phyloP scores from a whole-genome alignment of 805 yeast species.

The Yarrowia keelungensis region DNA sequence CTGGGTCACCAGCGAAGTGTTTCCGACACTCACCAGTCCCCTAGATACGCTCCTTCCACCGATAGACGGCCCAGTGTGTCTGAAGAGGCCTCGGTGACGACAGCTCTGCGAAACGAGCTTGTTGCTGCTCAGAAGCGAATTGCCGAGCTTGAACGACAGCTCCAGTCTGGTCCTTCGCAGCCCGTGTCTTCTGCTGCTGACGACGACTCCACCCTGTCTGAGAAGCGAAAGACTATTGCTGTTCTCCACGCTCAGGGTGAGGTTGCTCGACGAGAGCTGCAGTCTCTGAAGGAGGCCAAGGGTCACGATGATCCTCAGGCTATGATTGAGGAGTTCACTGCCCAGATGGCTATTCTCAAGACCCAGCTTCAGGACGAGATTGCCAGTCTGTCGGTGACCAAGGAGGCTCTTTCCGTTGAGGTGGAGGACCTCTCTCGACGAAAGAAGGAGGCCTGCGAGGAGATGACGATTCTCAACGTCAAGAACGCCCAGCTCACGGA shows the following conservation, averaged over 20 bases:
- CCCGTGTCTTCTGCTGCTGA: conserved; percentile 6
- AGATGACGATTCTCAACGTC: conserved; percentile 47
- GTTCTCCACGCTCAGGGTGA: conserved; percentile 49
- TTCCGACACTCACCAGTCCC: conserved; percentile 34
- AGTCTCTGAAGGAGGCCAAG: conserved; percentile 54
- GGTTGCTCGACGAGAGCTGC: conserved; percentile 52
- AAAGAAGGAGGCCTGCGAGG: conserved; percentile 47
- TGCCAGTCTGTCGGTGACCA: conserved; percentile 46
- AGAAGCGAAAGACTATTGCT: conserved; percentile 50
- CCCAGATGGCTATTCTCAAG: conserved; percentile 58
- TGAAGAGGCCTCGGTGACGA: conserved; percentile 1
- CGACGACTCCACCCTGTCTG: conserved; percentile 43
- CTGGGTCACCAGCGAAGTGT: conserved; percentile 24
- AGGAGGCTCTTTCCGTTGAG: conserved; percentile 48
- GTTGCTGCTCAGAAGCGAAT: conserved; percentile 46
- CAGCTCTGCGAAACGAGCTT: conserved; percentile 43
- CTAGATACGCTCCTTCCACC: conserved; percentile 4
- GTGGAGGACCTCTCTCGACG: conserved; percentile 45
- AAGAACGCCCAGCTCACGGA: conserved; percentile 51
- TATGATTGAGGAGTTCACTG: conserved; percentile 51
- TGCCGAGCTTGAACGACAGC: conserved; percentile 45
- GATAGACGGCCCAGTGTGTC: conserved; percentile 13
- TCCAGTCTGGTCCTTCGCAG: conserved; percentile 39
- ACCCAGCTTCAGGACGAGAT: conserved; percentile 58
- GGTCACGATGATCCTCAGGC: conserved; percentile 49